Conservation (phyloP, 2,329 filamentous ascomycete genomes). For the Didymella arachidicola region DNA sequence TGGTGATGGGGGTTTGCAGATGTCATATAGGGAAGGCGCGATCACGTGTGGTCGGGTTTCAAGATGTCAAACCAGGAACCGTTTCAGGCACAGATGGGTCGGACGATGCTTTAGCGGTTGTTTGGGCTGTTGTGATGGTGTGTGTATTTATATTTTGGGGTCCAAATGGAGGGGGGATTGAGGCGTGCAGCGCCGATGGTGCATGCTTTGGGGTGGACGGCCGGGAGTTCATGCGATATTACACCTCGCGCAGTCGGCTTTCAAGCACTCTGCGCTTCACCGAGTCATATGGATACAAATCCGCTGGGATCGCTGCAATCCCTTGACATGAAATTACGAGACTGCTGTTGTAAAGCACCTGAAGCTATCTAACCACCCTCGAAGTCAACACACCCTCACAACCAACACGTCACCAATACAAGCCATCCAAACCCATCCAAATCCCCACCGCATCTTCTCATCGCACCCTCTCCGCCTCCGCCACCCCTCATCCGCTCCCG, state of each 20-base stretch:
- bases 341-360: background rate
- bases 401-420: constrained; percentile 22
- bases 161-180: background rate
- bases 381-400: background rate
- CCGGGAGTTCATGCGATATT: constrained; percentile 19
- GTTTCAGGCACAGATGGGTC: constrained; percentile 39
- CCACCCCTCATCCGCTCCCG: constrained; percentile 50
- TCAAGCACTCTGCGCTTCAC: constrained; percentile 13
- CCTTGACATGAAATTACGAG: too few species aligned
- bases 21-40: constrained; percentile 31
- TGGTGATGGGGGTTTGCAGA: constrained; percentile 22
- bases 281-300: constrained; percentile 12
- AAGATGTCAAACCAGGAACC: constrained; percentile 33
- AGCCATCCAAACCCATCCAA: constrained; percentile 36
- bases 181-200: background rate
- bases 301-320: background rate
- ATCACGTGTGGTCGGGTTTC: constrained; percentile 41
- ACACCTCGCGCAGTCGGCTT: constrained; percentile 12
- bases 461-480: constrained; percentile 48
- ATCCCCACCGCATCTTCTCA: constrained; percentile 44
- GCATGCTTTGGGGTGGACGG: constrained; percentile 3
- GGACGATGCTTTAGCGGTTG: constrained; percentile 28
- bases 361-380: background rate
- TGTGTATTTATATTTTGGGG: background rate
- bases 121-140: constrained; percentile 14